Percentiles rank a stretch among this genome's conserved stretches.
phyloP scores from a whole-genome alignment of 371 early-diverging fungal genomes.

The Mortierella sp. region DNA sequence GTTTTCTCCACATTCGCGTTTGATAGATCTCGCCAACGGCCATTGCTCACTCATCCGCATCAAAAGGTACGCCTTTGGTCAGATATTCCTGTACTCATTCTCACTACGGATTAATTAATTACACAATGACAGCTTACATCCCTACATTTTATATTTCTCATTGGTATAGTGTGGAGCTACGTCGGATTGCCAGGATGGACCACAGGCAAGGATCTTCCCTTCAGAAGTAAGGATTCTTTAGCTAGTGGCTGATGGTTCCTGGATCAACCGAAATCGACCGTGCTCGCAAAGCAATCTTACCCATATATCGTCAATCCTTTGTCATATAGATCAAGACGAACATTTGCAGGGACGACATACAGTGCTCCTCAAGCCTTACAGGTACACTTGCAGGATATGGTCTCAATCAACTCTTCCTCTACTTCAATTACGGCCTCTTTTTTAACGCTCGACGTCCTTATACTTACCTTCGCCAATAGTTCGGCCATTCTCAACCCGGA shows the following conservation, averaged over 20 bases:
- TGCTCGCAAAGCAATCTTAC: neutral
- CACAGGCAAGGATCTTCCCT: constrained; percentile 10
- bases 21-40: constrained; percentile 36
- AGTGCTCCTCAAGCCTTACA: constrained; percentile 43
- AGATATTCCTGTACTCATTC: neutral
- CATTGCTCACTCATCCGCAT: constrained; percentile 33
- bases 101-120: neutral
- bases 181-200: constrained; percentile 27
- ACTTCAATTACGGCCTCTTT: neutral
- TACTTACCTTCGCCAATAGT: constrained; percentile 13
- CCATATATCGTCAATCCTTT: neutral
- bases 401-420: neutral
- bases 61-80: constrained; percentile 27
- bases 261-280: neutral
- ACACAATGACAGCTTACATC: neutral
- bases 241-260: too few species aligned
- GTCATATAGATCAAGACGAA: constrained; percentile 36
- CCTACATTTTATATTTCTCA: neutral
- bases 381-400: constrained; percentile 13
- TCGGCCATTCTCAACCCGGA: constrained; percentile 41
- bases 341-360: constrained; percentile 52
- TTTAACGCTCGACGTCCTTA: neutral
- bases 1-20: neutral
- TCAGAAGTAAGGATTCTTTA: constrained; percentile 18
- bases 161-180: constrained; percentile 36